Base-by-base conservation (phyloP, 768 basidiomycete species). In the Mycena maculata region DNA sequence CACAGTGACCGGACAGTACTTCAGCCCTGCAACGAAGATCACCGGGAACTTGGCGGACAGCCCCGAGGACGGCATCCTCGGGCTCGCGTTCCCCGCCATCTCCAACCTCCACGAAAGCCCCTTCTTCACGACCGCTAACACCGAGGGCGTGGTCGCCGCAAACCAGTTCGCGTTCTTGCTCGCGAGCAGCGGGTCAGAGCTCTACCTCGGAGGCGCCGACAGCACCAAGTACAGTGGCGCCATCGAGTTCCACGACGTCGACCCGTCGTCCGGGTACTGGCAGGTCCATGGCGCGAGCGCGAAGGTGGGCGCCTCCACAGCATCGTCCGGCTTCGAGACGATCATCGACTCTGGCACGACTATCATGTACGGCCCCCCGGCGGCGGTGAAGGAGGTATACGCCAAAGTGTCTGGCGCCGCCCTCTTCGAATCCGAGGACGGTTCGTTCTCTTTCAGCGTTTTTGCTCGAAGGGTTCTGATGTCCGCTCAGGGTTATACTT, bases 151-250 rank as follows among this genome's bases (percentile, higher is more conserved):
- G 22, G 71, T 78, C 22, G 28, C 75, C 4, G 70, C 79, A 31
- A 72, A 77, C 54, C 73, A 78, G 52, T 87, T 88, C 68, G 79
- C 81, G 42, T 81, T 88, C 69, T 81, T 82, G 55, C 78, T 88
- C 45, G 71, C 81, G 12, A 16, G 74, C 23, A 75, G 74, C 22
- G 78, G 76, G 48, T 80, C 83, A 25, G 86, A 87, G 75, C 81
- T 90, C 25, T 83, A 75, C 65, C 74, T 90, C 53, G 88, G 87
- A 8, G 88, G 86, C 30, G 76, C 79, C 20, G 80, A 90, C 73
- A 60, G 70, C 9, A 66, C 65, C 28, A 75, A 82, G 67, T 89
- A 83, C 76, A 82, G 80, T n/a, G 82, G 81, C 22, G 70, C 72
- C 7, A 68, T 85, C 62, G 81, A 80, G 31, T 84, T 75, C 55